Percentiles rank a stretch among this genome's conserved stretches.
Conservation (phyloP, 441 rosid genomes). For the Adansonia madagascariensis region DNA sequence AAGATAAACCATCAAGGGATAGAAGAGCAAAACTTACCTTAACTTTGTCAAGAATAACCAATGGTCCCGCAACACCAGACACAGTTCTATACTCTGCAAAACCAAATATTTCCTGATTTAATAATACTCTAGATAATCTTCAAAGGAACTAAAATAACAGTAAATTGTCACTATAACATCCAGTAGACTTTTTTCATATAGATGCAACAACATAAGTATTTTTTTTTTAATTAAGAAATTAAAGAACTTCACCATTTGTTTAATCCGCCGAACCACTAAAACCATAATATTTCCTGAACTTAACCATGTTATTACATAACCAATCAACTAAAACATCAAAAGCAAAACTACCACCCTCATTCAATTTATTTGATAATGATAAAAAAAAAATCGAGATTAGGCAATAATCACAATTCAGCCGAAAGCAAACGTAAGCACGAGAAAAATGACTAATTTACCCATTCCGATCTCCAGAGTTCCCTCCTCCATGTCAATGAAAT, state of each 20-base stretch:
- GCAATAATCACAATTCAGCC: not conserved
- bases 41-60: too few species aligned
- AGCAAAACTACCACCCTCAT: not conserved
- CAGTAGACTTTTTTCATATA: not conserved
- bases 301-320: not conserved
- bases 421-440: too few species aligned
- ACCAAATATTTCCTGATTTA: not conserved
- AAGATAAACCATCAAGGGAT: not conserved
- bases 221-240: too few species aligned
- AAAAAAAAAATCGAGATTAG: not conserved
- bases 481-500: conserved; percentile 63
- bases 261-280: not conserved
- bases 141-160: not conserved
- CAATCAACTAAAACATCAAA: not conserved
- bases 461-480: conserved; percentile 88
- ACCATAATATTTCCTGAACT: not conserved
- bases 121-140: not conserved
- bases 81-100: conserved; percentile 79
- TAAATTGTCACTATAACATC: not conserved
- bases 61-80: too few species aligned
- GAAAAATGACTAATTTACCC: conserved; percentile 52
- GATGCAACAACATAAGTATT: not conserved
- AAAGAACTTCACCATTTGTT: too few species aligned
- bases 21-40: conserved; percentile 26
- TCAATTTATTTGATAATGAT: not conserved